Conservation (phyloP, 106 monocot species). For the Cymbidium sinense region DNA sequence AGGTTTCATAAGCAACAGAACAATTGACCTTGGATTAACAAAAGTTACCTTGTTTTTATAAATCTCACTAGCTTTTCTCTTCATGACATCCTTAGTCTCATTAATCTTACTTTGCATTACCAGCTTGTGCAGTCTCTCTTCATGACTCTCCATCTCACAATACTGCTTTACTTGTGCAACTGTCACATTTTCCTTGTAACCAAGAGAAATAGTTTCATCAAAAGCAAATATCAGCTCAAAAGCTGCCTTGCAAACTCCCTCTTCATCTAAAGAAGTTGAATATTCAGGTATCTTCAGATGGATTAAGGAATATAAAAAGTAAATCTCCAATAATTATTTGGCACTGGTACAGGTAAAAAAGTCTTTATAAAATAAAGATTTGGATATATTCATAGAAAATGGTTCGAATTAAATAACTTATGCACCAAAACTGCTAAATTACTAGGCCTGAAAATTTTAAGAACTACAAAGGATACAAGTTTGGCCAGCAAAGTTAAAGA, state of each 20-base stretch:
- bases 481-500: slow-evolving; percentile 70
- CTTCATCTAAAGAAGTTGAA: slow-evolving; percentile 88
- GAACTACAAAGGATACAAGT: slow-evolving; percentile 55
- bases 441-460: background rate
- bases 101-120: slow-evolving; percentile 92
- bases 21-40: background rate
- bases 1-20: background rate
- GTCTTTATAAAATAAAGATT: no score
- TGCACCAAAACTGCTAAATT: background rate
- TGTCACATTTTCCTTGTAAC: slow-evolving; percentile 87
- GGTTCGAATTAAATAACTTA: background rate
- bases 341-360: background rate
- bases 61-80: slow-evolving; percentile 85
- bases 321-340: background rate
- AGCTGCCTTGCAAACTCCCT: slow-evolving; percentile 67
- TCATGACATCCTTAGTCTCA: slow-evolving; percentile 98
- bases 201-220: slow-evolving; percentile 96
- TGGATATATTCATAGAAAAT: background rate
- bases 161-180: slow-evolving; percentile 92
- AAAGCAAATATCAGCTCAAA: slow-evolving; percentile 98
- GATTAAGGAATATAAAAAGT: slow-evolving; percentile 27
- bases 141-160: slow-evolving; percentile 98
- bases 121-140: slow-evolving; percentile 82
- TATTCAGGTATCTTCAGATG: slow-evolving; percentile 82
- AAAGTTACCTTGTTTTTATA: slow-evolving; percentile 88